A percentile compares a stretch with the other conserved stretches of the same genome.
These are phyloP conservation scores for Geum urbanum DNA, from an alignment of 306 rosid genomes.

Conservation along the genomic window DNA sequence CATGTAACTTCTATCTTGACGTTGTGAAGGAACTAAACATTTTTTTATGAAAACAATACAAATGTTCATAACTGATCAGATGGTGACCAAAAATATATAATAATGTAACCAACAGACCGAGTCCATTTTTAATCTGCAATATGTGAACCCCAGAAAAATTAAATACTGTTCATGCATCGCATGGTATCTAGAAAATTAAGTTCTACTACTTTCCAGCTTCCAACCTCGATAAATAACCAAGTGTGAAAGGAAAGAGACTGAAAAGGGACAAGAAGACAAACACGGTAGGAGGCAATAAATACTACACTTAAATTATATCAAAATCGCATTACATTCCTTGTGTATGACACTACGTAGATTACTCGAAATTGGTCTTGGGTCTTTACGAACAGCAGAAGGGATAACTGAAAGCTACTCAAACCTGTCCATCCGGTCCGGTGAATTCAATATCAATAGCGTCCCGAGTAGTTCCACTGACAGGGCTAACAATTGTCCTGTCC, in stretches of 20 bases:
- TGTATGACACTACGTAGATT: not conserved
- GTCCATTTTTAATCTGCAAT: not conserved
- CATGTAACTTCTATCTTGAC: not conserved
- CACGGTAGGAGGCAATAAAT: not conserved
- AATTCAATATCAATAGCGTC: slow-evolving; percentile 97
- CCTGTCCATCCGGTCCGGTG: slow-evolving; percentile 89
- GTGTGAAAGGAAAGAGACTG: not conserved
- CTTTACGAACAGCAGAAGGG: not conserved
- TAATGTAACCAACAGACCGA: slow-evolving; percentile 19
- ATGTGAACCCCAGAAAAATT: not conserved
- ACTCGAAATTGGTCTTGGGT: not conserved
- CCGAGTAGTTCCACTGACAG: slow-evolving; percentile 98
- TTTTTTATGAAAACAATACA: not conserved
- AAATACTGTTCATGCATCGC: not conserved
- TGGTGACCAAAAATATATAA: slow-evolving; percentile 1
- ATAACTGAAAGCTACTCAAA: slow-evolving; percentile 34
- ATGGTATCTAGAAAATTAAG: not conserved
- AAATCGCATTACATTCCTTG: not conserved
- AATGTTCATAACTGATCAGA: not conserved
- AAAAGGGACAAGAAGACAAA: not conserved
- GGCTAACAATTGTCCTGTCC: slow-evolving; percentile 96
- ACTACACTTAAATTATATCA: not conserved
- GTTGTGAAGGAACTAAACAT: not conserved
- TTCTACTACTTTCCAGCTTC: not conserved
- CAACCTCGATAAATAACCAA: not conserved